Percentiles rank a stretch among this genome's conserved stretches.
Conservation (phyloP, 108 stramenopile species). For the Cyclostephanos invisitatus region DNA sequence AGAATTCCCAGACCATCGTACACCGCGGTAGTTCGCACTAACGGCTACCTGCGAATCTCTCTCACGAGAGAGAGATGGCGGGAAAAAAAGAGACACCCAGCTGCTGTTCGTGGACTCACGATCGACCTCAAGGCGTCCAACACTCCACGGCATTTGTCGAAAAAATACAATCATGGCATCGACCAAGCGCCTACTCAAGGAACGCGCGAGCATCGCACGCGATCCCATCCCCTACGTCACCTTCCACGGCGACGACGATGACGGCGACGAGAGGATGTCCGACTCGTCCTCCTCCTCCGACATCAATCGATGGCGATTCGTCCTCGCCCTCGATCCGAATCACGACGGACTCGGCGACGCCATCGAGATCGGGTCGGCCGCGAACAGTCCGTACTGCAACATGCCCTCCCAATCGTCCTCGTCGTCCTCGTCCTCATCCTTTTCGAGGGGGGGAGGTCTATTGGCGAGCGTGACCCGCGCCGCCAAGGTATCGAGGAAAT, state of each 20-base stretch:
- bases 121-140: no score
- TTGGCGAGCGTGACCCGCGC: constrained; percentile 36
- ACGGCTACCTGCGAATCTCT: no score
- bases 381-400: constrained; percentile 41
- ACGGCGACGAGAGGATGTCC: constrained; percentile 27
- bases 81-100: no score
- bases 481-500: constrained; percentile 17
- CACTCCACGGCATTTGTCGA: no score
- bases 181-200: constrained; percentile 50
- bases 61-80: no score
- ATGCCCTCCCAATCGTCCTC: constrained; percentile 8
- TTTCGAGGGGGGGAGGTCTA: constrained; percentile 13
- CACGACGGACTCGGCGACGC: constrained; percentile 40
- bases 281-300: constrained; percentile 6
- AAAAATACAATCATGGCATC: not conserved
- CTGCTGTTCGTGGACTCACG: no score
- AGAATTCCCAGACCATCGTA: no score
- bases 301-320: constrained; percentile 45
- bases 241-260: constrained; percentile 30
- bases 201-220: constrained; percentile 44
- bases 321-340: constrained; percentile 36
- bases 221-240: constrained; percentile 51
- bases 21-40: no score
- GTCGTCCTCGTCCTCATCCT: constrained; percentile 3
- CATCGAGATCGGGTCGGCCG: constrained; percentile 32